phyloP scores from a whole-genome alignment of 768 basidiomycete species.

The Pholiota microspora region DNA sequence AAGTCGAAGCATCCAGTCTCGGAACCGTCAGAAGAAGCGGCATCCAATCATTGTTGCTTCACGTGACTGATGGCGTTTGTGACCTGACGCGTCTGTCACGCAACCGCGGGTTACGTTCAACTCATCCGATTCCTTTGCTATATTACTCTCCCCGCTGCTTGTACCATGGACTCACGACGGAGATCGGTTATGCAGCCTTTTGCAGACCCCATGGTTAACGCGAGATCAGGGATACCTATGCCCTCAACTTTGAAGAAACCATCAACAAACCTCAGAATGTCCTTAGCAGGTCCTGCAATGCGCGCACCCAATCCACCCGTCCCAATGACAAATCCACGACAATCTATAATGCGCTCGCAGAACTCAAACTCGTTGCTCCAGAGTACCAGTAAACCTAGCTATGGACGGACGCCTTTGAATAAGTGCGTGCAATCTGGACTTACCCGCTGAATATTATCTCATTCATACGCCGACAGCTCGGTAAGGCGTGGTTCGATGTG shows the following conservation, averaged over 20 bases:
- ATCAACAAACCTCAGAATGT: conserved; percentile 58
- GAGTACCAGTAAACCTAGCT: conserved; percentile 64
- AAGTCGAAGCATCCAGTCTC: not conserved
- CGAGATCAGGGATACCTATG: conserved; percentile 67
- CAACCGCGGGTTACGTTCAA: conserved; percentile 2
- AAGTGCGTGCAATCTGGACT: conserved; percentile 46
- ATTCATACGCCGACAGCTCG: conserved; percentile 40
- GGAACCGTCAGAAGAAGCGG: not conserved
- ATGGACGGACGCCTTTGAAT: conserved; percentile 74
- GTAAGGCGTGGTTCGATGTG: conserved; percentile 77
- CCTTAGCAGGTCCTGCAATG: conserved; percentile 72
- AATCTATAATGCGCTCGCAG: conserved; percentile 69
- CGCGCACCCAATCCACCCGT: conserved; percentile 50
- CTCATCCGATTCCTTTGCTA: not conserved
- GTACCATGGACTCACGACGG: conserved; percentile 48
- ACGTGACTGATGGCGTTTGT: conserved; percentile 8
- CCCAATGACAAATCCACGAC: conserved; percentile 56
- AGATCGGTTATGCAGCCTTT: conserved; percentile 59
- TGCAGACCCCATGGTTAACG: conserved; percentile 45
- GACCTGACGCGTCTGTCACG: conserved; percentile 32
- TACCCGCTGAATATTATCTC: not conserved
- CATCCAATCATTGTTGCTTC: not conserved
- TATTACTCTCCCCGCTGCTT: not conserved
- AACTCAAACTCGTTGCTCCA: conserved; percentile 65
- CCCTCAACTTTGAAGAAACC: conserved; percentile 77